Evolutionary conservation across 2,329 filamentous ascomycete genomes (phyloP).

Genomic region (Fusarium avenaceum): DNA sequence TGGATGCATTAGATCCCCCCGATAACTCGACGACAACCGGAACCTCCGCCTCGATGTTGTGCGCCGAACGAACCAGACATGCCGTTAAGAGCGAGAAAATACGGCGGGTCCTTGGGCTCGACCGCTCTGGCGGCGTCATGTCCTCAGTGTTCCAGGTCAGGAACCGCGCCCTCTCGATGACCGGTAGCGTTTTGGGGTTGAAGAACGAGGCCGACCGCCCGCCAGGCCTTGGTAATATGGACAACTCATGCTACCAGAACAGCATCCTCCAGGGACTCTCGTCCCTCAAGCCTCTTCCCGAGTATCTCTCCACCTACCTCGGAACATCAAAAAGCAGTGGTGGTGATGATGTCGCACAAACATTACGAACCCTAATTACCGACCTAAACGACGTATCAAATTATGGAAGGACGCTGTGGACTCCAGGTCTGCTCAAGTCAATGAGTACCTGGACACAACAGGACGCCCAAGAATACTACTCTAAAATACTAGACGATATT

Average conservation of each 20-base stretch:
- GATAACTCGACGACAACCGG: constrained; percentile 60
- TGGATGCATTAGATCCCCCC: constrained; percentile 70
- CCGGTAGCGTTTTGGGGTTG: constrained; percentile 58
- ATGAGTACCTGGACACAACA: constrained; percentile 98
- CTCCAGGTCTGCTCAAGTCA: constrained; percentile 83
- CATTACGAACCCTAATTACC: constrained; percentile 75
- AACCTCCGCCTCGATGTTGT: constrained; percentile 56
- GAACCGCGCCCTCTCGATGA: constrained; percentile 68
- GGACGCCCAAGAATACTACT: constrained; percentile 97
- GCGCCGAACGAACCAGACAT: constrained; percentile 59
- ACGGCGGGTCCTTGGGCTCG: constrained; percentile 72
- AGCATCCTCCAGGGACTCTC: constrained; percentile 90
- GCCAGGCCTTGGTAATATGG: constrained; percentile 86
- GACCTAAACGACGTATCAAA: constrained; percentile 78
- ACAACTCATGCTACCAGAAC: constrained; percentile 98
- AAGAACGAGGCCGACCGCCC: constrained; percentile 62
- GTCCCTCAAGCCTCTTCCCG: constrained; percentile 77
- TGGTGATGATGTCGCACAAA: constrained; percentile 57
- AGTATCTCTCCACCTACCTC: constrained; percentile 70
- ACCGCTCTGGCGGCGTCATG: constrained; percentile 66
- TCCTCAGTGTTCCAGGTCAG: constrained; percentile 70
- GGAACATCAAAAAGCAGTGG: constrained; percentile 47
- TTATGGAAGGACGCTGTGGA: constrained; percentile 84
- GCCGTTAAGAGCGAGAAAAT: constrained; percentile 75
- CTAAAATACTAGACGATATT: constrained; percentile 86